Conservation (phyloP, 2,329 filamentous ascomycete genomes). For the Colletotrichum magnum region DNA sequence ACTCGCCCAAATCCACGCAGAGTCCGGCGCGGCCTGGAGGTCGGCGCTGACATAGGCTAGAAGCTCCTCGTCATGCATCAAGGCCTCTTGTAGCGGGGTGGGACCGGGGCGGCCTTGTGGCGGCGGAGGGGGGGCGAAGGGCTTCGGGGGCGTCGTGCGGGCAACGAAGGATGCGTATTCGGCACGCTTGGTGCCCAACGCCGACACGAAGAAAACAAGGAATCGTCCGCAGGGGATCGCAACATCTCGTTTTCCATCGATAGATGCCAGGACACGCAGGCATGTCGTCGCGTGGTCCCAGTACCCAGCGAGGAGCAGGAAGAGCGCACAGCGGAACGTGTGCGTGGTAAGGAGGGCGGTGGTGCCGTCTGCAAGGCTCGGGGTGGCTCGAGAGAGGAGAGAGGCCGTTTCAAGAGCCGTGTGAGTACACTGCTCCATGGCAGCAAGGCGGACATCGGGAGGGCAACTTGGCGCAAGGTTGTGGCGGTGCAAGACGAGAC, state of each 20-base stretch:
- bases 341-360: constrained; percentile 85
- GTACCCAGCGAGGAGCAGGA: constrained; percentile 82
- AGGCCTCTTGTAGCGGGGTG: constrained; percentile 51
- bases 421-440: constrained; percentile 82
- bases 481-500: constrained; percentile 89
- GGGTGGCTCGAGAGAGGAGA: constrained; percentile 77
- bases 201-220: constrained; percentile 83
- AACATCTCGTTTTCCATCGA: constrained; percentile 79
- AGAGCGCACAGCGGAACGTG: constrained; percentile 87
- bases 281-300: constrained; percentile 81
- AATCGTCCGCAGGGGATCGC: constrained; percentile 86
- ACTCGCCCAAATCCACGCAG: constrained; percentile 86
- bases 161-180: constrained; percentile 59
- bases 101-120: constrained; percentile 43
- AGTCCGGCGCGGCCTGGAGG: constrained; percentile 82
- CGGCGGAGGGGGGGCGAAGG: constrained; percentile 46
- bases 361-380: constrained; percentile 75
- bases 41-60: constrained; percentile 89
- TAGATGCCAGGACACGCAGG: constrained; percentile 77
- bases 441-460: constrained; percentile 74
- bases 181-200: constrained; percentile 69
- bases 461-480: constrained; percentile 84
- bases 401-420: constrained; percentile 84
- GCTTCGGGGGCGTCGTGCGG: constrained; percentile 50
- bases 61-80: constrained; percentile 84